Base-by-base conservation (phyloP, 2,329 filamentous ascomycete genomes). In the Penicillium sp. region DNA sequence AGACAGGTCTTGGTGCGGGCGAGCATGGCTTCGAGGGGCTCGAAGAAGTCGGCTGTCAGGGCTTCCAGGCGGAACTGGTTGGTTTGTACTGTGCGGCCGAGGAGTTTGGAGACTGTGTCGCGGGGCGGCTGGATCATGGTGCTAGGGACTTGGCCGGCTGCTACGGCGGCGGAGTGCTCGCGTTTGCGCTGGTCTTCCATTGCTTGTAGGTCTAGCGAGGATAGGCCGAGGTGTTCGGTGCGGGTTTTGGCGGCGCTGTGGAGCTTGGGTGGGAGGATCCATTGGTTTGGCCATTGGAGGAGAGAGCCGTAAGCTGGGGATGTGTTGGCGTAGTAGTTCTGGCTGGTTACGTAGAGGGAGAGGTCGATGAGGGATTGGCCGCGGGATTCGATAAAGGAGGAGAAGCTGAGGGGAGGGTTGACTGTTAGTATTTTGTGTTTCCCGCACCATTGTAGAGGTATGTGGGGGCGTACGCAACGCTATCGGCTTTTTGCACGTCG, bases 281-380 rank as follows among this genome's bases (percentile, higher is more conserved):
- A 99, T 65, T 92, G 92, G 59, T 91, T 82, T 17, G 94, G 91
- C 80, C 94, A 96, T 38, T 88, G 84, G 37, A 97, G 84, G 54
- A 97, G 83, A 6, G 80, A 77, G 62, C 87, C 90, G 76, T 91
- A 96, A 36, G 90, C 88, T 2, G 91, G 89, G 16, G 91, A 86
- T 4, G 91, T 96, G 46, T 82, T 78, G 41, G 82, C 78, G 53
- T 86, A 81, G 83, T 94, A 99, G 77, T 97, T 97, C 61, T 91
- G 85, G 55, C 88, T 90, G 31, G 91, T 94, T 60, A 94, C 88
- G 73, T 95, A 97, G 64, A 97, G 87, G 49, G 87, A 92, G 55
- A 97, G 85, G 65, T 95, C 89, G 65, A 97, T 73, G 57, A 97
- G 83, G 31, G 88, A 85, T 47, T 87, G 85, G n/a, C 88, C 90